Evolutionary conservation across 768 basidiomycete species (phyloP).

Genomic region (Serendipita sp.): DNA sequence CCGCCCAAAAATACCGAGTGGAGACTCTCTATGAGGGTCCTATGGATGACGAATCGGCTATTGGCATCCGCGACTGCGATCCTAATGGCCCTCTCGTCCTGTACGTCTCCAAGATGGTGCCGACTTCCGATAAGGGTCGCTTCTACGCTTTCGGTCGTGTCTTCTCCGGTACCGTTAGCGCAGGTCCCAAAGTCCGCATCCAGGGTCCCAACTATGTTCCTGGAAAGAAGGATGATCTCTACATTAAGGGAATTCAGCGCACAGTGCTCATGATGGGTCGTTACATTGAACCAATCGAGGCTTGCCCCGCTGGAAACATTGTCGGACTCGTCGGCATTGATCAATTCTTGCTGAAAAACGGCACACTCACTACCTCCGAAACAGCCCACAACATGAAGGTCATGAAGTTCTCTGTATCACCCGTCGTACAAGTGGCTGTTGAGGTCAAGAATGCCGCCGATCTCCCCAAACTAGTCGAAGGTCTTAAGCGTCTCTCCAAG

Average conservation of each 20-base stretch:
- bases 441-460: constrained; percentile 99
- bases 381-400: constrained; percentile 99
- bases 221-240: constrained; percentile 96
- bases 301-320: constrained; percentile 98
- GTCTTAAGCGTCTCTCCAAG: constrained; percentile 99
- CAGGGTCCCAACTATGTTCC: constrained; percentile 98
- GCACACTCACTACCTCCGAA: constrained; percentile 93
- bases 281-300: constrained; percentile 95
- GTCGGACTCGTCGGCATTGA: constrained; percentile 98
- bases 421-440: constrained; percentile 96
- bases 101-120: constrained; percentile 99
- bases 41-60: constrained; percentile 99
- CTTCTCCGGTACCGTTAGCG: constrained; percentile 93
- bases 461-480: constrained; percentile 98
- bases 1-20: constrained; percentile 96
- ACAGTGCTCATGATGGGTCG: constrained; percentile 99
- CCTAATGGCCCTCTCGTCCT: constrained; percentile 90
- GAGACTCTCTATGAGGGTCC: constrained; percentile 99
- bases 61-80: constrained; percentile 96
- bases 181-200: constrained; percentile 97
- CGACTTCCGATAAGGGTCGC: constrained; percentile 98
- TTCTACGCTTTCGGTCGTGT: constrained; percentile 99
- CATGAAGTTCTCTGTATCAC: constrained; percentile 99
- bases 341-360: constrained; percentile 99
- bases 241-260: constrained; percentile 95